Conservation (phyloP, 495 filamentous ascomycete species). For the Aspergillus bridgeri region DNA sequence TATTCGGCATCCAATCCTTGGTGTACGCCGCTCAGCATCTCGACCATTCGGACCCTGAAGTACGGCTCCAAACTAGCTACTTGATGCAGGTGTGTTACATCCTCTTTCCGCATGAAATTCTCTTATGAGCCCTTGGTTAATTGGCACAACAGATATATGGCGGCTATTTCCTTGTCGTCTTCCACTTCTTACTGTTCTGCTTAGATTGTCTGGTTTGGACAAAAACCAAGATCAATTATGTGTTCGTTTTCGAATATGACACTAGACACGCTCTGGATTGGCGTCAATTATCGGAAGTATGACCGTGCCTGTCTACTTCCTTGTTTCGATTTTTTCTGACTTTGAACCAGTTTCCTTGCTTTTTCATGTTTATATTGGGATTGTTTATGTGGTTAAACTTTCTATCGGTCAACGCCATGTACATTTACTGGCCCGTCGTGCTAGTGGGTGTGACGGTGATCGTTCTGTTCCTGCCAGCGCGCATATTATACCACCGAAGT, state of each 20-base stretch:
- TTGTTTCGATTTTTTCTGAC: constrained; percentile 13
- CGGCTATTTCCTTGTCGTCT: constrained; percentile 75
- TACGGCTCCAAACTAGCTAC: constrained; percentile 62
- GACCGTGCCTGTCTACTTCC: neutral
- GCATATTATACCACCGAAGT: constrained; percentile 69
- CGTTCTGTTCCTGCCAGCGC: constrained; percentile 72
- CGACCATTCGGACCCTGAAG: constrained; percentile 36
- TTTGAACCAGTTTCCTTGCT: constrained; percentile 58
- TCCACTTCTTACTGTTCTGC: constrained; percentile 72
- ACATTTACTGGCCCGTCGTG: constrained; percentile 85
- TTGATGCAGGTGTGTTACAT: constrained; percentile 59
- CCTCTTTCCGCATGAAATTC: constrained; percentile 1
- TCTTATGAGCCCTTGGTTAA: neutral
- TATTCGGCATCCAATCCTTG: constrained; percentile 73
- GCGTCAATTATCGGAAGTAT: constrained; percentile 77
- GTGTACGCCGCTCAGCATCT: constrained; percentile 61
- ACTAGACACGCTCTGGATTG: constrained; percentile 80
- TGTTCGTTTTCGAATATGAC: constrained; percentile 96
- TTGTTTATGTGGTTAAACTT: constrained; percentile 87
- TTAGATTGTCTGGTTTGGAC: constrained; percentile 80
- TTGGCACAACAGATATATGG: constrained; percentile 62
- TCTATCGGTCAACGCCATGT: constrained; percentile 63
- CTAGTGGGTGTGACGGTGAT: constrained; percentile 62
- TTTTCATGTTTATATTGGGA: constrained; percentile 75
- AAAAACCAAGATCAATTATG: constrained; percentile 82